Evolutionary conservation across 352 stramenopile genomes (phyloP), one percentile per base, ranked within the genome.

Genomic region (Phytopythium ostracodes): DNA sequence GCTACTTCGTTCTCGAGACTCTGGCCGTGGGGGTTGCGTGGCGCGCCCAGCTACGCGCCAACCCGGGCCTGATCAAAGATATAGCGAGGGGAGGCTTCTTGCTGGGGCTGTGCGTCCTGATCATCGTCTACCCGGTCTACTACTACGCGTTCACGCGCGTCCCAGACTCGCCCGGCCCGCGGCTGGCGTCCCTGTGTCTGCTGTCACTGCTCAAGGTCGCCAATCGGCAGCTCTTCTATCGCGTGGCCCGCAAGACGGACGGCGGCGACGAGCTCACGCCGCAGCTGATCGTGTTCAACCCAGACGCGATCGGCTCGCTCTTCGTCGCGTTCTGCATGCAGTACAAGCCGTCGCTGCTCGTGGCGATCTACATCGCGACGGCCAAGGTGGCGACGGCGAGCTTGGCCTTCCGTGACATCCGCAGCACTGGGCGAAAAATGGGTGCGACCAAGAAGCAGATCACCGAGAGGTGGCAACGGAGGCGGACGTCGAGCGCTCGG

Each of bases 261-360:
- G 49, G 25, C 31, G 49, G 49, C 2, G 63, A 56, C 17, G 58
- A 69, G 43, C 42, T 43, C 1, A 65, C 64, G 20, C 61, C 68
- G 7, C 57, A 61, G 5, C 46, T 65, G 2, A 67, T 76, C 24
- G 65, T 72, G 24, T 72, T 76, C 56, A 76, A 68, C 27, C 53
- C 68, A 5, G 65, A 72, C 27, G 44, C 67, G 25, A 57, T 73
- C 38, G 66, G 69, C 40, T 66, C 65, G 2, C 25, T 76, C 20
- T 76, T 70, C 33, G 56, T 71, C 7, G 70, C 63, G 14, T 70
- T 71, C 25, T 68, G 62, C 4, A 71, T 76, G 59, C 59, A 73
- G 38, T 70, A n/a, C n/a, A n/a, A n/a, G n/a, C n/a, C n/a, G n/a
- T n/a, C n/a, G n/a, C n/a, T n/a, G n/a, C n/a, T n/a, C 22, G 15